Evolutionary conservation across 805 yeast species (phyloP), one percentile per base, ranked within the genome.

Genomic region (Wickerhamiella lipophila): DNA sequence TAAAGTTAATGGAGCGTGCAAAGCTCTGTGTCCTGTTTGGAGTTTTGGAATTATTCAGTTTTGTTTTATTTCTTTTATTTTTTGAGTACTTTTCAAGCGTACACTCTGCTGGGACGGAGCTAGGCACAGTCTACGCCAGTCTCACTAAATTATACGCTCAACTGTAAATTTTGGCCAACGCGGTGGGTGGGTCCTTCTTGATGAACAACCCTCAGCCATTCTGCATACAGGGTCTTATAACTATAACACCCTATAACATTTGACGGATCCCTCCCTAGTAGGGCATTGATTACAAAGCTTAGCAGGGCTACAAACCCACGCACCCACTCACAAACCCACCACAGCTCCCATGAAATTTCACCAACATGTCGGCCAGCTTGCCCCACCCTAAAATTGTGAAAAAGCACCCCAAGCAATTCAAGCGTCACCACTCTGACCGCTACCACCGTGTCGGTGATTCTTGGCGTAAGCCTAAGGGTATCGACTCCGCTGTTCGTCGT

Each of bases 391-490:
- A 86, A 89, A 92, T 92, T 76, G 96, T 89, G 74, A 94, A 92
- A 89, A 92, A 92, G 87, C 92, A 88, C 86, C 71, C 87, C 69
- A 86, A 86, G 81, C 83, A 83, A 81, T 92, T 92, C 84, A 94
- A 88, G 89, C 87, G 99, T 79, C 97, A 89, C 75, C 98, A 92
- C 81, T 87, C 96, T 74, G 99, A 92, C 83, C 86, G 96, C 77
- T 89, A 87, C 77, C 81, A 80, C 81, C 88, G 99, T 77, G 96
- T 92, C 64, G 76, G 85, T 68, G 96, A 86, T 77, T 82, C 81
- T 81, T 94, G 98, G 98, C 92, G 99, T 86, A 89, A 92, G 79
- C 99, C 94, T 78, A 92, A 92, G 85, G 99, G 99, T 92, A 92
- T 92, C 72, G 99, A 92, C 80, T 88, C 97, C 64, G 80, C 86